Base-by-base conservation (phyloP, 345 rosid genomes). In the Populus pruinosa region DNA sequence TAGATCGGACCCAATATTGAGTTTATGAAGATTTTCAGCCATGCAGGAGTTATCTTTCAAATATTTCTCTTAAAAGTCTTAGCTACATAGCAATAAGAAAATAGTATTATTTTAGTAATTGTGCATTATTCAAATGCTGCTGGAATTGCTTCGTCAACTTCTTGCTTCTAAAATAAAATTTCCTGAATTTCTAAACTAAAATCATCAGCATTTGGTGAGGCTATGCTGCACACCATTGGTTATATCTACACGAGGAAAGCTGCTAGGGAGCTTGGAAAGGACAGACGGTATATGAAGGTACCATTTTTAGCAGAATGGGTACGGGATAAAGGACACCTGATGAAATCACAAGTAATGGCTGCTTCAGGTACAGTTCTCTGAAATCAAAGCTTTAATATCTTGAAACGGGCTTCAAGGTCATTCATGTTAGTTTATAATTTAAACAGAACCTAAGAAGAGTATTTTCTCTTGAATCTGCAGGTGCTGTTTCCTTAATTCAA, bases 241-340 rank as follows among this genome's bases (percentile, higher is more conserved):
- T 96, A 96, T 78, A 92, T 93, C 56, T 96, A 96, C 92, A 86
- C 92, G 0, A 92, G 99, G 79, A 88, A 91, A 92, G 97, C 96
- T 72, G 87, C 97, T 10, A 93, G 56, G 80, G 98, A 93, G 86
- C 88, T 96, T 27, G 99, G 99, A 39, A 93, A 90, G 82, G 97
- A 93, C 82, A 96, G 71, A 80, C 87, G 93, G 43, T 89, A 75
- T 72, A 92, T 93, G 97, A 93, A 87, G 83, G 98, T 95, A 38
- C 99, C 99, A 11, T 95, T 88, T 85, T 82, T 95, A 83, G 99
- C 98, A 23, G 99, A 96, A 77, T 96, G 99, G 99, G 99, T 93
- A 65, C 89, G 99, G n/a, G 95, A 91, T 79, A 96, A 93, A 82
- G 98, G 99, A 38, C 99, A 96, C 85, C 83, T 70, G 55, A 86